Conservation (phyloP, 2,329 filamentous ascomycete species). For the Raffaelea ambrosiae region DNA sequence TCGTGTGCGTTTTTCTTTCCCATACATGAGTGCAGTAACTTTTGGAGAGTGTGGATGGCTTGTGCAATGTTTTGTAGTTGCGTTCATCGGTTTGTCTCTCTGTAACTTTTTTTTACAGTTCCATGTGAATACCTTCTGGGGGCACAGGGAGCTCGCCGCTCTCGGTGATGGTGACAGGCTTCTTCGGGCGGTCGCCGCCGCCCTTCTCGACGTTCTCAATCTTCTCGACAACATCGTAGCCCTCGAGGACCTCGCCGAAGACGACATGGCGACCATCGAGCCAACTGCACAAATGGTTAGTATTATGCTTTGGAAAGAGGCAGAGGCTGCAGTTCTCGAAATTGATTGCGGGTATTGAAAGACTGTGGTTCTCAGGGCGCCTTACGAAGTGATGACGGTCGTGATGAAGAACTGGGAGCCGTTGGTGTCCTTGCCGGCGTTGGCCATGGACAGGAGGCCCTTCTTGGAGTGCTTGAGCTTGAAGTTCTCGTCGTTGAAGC, state of each 20-base stretch:
- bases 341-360: not conserved
- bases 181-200: constrained; percentile 57
- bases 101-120: constrained; percentile 52
- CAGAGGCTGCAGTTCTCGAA: no score
- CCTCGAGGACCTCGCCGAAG: constrained; percentile 82
- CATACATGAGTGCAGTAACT: no score
- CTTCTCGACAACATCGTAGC: constrained; percentile 70
- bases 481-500: constrained; percentile 89
- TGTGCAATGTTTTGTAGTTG: not conserved
- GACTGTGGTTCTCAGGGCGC: constrained; percentile 2
- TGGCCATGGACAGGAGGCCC: constrained; percentile 78
- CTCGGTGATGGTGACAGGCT: constrained; percentile 69
- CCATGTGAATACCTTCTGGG: constrained; percentile 86
- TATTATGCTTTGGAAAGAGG: not conserved
- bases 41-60: not conserved
- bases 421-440: constrained; percentile 77
- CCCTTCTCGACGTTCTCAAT: constrained; percentile 65
- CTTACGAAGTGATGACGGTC: constrained; percentile 67
- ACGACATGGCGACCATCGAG: constrained; percentile 80
- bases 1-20: not conserved
- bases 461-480: constrained; percentile 88
- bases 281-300: constrained; percentile 46
- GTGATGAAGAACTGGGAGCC: constrained; percentile 91
- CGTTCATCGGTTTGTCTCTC: not conserved
- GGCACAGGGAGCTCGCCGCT: constrained; percentile 77